Evolutionary conservation across 2,329 filamentous ascomycete genomes (phyloP), one percentile per base, ranked within the genome.

Genomic region (Cytospora schulzeri): DNA sequence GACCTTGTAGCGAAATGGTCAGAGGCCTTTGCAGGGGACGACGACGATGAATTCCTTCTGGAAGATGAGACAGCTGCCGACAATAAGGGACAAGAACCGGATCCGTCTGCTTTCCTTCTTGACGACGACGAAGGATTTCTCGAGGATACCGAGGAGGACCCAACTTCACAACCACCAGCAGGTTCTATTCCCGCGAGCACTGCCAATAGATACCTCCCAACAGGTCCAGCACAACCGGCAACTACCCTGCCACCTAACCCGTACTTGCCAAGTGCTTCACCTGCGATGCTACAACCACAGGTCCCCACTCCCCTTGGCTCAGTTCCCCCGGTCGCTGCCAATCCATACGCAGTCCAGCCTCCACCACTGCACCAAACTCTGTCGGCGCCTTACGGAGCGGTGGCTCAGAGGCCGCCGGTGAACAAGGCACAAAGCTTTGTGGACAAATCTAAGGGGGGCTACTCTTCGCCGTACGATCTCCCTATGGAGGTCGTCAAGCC

Each of bases 391-490:
- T 81, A 79, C 68, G 78, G 76, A 1, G 73, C 76, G 35, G 73
- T 75, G 28, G 74, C 76, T 48, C 70, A 72, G 0, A 76, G 74
- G 15, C 81, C 81, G n/a, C 79, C 83, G 67, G 70, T 84, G 65
- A 76, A 77, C 33, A 88, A 87, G 76, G 82, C 86, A 1, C 88
- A 96, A 74, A 98, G 94, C 76, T 99, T 97, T 76, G 92, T 86
- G 7, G 90, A 94, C 75, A 96, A 96, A 76, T 81, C 92, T 3
- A 98, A 96, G 77, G 91, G 91, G 63, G 93, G 94, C 9, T 99
- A 99, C 74, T 85, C 90, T 57, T 98, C 94, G 24, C 95, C 95
- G 0, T 99, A 97, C 71, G 96, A 99, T 77, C 82, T 99, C 24
- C 95, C 95, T 4, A 91, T 95, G 77, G 94, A 97, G 62, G 85